Conservation (phyloP, 2,329 filamentous ascomycete genomes). For the Triangularia verruculosa region DNA sequence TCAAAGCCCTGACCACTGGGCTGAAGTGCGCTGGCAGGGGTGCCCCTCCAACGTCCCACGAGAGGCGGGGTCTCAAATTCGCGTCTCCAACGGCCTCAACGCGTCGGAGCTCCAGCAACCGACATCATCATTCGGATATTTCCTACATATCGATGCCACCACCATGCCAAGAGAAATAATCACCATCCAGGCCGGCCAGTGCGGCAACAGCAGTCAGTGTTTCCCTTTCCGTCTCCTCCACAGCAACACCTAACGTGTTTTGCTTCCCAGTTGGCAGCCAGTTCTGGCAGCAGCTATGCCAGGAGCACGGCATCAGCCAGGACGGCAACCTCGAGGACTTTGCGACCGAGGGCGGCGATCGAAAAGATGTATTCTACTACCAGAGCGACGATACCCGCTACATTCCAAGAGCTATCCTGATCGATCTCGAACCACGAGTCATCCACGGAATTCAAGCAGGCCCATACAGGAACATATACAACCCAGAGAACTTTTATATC, state of each 20-base stretch:
- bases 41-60: conserved; percentile 15
- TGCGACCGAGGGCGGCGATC: conserved; percentile 93
- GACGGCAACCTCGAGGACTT: conserved; percentile 97
- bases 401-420: conserved; percentile 90
- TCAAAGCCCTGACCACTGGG: neutral
- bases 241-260: conserved; percentile 26
- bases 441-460: conserved; percentile 91
- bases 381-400: conserved; percentile 98
- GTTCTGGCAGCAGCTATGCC: conserved; percentile 98
- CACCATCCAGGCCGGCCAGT: conserved; percentile 97
- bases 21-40: conserved; percentile 4
- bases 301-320: conserved; percentile 96
- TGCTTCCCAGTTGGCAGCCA: conserved; percentile 77
- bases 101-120: conserved; percentile 19
- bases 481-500: conserved; percentile 98
- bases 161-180: conserved; percentile 77
- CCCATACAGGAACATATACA: conserved; percentile 98
- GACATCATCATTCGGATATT: neutral
- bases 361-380: conserved; percentile 99
- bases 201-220: conserved; percentile 94
- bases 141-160: conserved; percentile 19
- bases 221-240: conserved; percentile 16
- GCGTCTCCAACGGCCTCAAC: conserved; percentile 22
- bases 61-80: conserved; percentile 24
- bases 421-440: conserved; percentile 90